Base-by-base conservation (phyloP, 805 yeast genomes). In the Teunomyces cretensis region DNA sequence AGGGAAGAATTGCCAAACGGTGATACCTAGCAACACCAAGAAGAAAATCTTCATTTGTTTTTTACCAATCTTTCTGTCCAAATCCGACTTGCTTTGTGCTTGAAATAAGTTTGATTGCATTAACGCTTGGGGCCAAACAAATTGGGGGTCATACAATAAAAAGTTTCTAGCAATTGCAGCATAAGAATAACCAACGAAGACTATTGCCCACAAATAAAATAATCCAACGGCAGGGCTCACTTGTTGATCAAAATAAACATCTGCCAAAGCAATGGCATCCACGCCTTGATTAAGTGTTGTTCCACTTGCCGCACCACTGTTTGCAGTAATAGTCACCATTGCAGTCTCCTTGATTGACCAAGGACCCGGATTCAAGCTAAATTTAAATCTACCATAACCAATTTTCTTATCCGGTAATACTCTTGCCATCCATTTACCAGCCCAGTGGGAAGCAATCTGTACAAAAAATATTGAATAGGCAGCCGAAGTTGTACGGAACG, bases 261-360 rank as follows among this genome's bases (percentile, higher is more conserved):
- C 74, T 1, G 77, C 78, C 35, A 76, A 53, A 0, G 80, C 69
- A 32, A 76, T 54, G 0, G 77, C 73, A 19, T 65, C 64, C 1
- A 79, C 75, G 6, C 77, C 81, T 50, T 69, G 65, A 45, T 74
- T 75, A 1, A 79, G 79, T 1, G 80, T 70, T 9, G 38, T 17
- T n/a, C 38, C 38, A 35, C 38, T 35, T 12, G 38, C 38, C 47
- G 84, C 74, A 22, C 80, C 74, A 33, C 75, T 67, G 17, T 75
- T 75, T 3, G 80, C 80, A 1, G 80, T 72, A 27, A 76, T 63
- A 4, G 80, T 73, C 33, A 79, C 67, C 62, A 82, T 43, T 19
- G 78, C 74, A 12, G 80, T 69, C 53, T 78, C 81, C 45, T 76
- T 76, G 27, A 77, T 68, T 2, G 79, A 61, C 80, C 81, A 78